Percentiles rank a stretch among this genome's conserved stretches.
phyloP scores from a whole-genome alignment of 1,139 yeast species.

The Blastobotrys indianensis region DNA sequence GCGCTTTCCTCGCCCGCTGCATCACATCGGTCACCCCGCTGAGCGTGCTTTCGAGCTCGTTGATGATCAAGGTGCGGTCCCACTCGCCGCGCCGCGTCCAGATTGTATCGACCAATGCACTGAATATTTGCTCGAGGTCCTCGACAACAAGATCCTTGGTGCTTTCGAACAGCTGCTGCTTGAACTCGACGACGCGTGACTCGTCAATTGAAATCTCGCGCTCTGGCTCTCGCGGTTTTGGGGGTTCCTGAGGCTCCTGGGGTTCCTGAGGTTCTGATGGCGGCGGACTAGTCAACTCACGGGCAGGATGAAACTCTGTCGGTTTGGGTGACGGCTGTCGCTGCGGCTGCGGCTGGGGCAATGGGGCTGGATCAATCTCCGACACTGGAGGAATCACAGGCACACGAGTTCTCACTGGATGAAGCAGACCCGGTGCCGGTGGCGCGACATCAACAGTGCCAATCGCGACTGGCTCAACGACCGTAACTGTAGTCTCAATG shows the following conservation, averaged over 20 bases:
- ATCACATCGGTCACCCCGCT: conserved; percentile 14
- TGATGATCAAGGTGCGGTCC: conserved; percentile 48
- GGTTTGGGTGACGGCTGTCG: not conserved
- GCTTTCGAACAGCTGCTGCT: conserved; percentile 31
- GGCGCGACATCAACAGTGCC: not conserved
- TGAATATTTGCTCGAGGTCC: conserved; percentile 63
- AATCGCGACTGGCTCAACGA: not conserved
- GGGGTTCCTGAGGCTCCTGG: not conserved
- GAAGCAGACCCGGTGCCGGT: not conserved
- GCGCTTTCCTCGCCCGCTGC: conserved; percentile 11
- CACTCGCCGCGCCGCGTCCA: conserved; percentile 67
- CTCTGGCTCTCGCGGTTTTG: conserved; percentile 10
- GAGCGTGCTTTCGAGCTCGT: conserved; percentile 17
- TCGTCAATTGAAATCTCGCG: conserved; percentile 22
- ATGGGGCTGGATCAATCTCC: conserved; percentile 4
- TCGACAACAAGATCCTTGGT: conserved; percentile 60
- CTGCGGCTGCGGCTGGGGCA: not conserved
- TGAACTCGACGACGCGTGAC: conserved; percentile 34
- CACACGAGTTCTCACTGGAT: not conserved
- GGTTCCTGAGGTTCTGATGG: no score
- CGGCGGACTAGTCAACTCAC: no score
- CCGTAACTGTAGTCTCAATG: not conserved
- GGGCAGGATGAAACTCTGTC: not conserved
- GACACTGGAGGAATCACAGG: not conserved
- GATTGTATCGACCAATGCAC: conserved; percentile 64